Percentiles rank a stretch among this genome's conserved stretches.
phyloP scores from a whole-genome alignment of 129 eudicot genomes.

The Flaveria brownii region DNA sequence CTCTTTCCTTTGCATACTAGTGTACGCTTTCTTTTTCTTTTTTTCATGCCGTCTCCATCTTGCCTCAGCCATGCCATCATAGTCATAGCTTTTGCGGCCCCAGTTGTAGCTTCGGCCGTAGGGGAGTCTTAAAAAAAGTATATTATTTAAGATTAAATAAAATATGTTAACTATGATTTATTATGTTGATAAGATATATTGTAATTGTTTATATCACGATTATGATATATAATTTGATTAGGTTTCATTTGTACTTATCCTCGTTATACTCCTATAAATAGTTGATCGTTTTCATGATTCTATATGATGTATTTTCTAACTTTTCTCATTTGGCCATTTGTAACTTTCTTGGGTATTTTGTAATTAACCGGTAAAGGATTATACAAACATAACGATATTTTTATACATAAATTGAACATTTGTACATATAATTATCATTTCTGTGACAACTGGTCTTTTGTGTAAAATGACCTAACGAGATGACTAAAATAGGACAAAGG shows the following conservation, averaged over 20 bases:
- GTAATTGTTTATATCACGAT: background rate
- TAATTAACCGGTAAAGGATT: background rate
- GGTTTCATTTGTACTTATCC: background rate
- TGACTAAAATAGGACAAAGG: background rate
- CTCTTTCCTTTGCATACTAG: too few relatives aligned
- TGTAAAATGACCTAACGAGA: background rate
- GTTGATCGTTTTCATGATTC: too few relatives aligned
- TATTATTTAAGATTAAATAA: background rate
- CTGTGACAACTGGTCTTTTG: background rate
- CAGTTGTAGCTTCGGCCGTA: too few relatives aligned
- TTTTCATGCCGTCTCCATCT: too few relatives aligned
- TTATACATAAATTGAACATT: background rate
- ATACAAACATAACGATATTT: background rate
- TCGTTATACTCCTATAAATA: too few relatives aligned
- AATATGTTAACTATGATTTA: background rate
- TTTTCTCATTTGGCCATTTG: background rate
- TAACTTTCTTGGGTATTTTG: background rate
- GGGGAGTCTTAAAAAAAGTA: too few relatives aligned
- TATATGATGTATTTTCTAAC: too few relatives aligned
- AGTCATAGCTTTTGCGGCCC: too few relatives aligned
- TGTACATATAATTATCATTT: background rate
- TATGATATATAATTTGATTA: background rate
- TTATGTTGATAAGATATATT: background rate
- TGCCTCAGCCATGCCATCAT: too few relatives aligned
- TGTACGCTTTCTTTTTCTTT: too few relatives aligned